Evolutionary conservation across 192 early-diverging fungal species (phyloP), one percentile per base, ranked within the genome.

Genomic region (Linnemannia hyalina): DNA sequence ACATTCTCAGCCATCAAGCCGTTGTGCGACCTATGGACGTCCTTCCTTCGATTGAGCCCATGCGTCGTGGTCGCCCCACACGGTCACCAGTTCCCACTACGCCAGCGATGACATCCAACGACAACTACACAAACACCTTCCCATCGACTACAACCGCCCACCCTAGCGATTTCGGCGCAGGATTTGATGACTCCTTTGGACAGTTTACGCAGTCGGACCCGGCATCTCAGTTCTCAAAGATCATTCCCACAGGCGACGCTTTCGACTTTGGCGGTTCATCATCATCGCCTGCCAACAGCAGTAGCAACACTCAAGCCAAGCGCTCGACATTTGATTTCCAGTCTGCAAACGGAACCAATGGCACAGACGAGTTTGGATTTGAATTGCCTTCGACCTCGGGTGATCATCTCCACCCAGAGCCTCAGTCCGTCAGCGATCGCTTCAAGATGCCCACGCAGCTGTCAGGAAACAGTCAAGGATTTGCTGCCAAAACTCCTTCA

Each of bases 61-160:
- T 99, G 98, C 93, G 98, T 5, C 93, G 98, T 49, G 98, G 98
- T 46, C 91, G 98, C 9, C 97, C 97, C n/a, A 89, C 91, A 15
- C 92, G 89, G 26, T 57, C 78, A 68, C 83, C 74, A 23, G 72
- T 70, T 13, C 60, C 52, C 13, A 42, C 36, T 9, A 41, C 76
- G 26, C 38, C 77, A 1, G 26, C 73, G 7, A 74, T 40, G 23
- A 70, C 46, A 74, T 22, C 60, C 23, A 57, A 60, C 40, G 47
- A 70, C 40, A 69, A 26, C 8, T 57, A 57, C n/a, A 26, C 55
- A 26, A 57, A 13, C 29, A 32, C 60, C 4, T 65, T 65, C 11
- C 60, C 60, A 60, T 38, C 72, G 52, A 36, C 69, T 35, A 26
- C 83, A 42, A 29, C 74, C 15, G 16, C 49, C 22, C 69, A 74